These are phyloP conservation scores for Lotus japonicus DNA, from an alignment of 306 rosid species.

Conservation along the genomic window DNA sequence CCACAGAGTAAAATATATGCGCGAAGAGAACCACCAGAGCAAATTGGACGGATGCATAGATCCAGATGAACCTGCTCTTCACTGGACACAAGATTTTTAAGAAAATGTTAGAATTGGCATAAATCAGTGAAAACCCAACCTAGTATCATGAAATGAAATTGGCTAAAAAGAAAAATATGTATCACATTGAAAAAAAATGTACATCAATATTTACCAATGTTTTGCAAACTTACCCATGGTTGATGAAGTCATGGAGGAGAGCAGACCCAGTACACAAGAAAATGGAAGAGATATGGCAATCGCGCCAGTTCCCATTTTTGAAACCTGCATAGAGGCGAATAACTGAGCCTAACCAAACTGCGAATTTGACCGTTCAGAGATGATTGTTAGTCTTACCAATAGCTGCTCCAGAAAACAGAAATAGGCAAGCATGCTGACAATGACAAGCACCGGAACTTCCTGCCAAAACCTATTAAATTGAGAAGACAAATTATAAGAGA, in stretches of 20 bases:
- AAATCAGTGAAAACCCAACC: background rate
- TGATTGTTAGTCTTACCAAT: slow-evolving; percentile 54
- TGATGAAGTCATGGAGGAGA: slow-evolving; percentile 93
- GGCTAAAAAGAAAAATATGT: background rate
- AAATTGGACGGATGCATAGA: slow-evolving; percentile 82
- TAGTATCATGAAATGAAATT: background rate
- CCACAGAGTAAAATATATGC: slow-evolving; percentile 90
- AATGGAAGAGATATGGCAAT: slow-evolving; percentile 96
- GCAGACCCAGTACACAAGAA: slow-evolving; percentile 92
- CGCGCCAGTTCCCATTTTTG: slow-evolving; percentile 79
- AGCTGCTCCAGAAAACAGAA: slow-evolving; percentile 97
- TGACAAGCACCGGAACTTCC: slow-evolving; percentile 94
- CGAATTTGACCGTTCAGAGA: slow-evolving; percentile 8
- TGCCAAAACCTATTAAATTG: slow-evolving; percentile 74
- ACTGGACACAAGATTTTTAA: slow-evolving; percentile 39
- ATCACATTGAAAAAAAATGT: background rate
- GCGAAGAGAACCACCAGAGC: slow-evolving; percentile 94
- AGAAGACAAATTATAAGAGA: slow-evolving; percentile 20
- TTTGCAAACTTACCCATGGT: slow-evolving; percentile 74
- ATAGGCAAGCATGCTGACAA: slow-evolving; percentile 96
- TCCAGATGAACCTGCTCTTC: slow-evolving; percentile 92
- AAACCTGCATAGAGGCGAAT: slow-evolving; percentile 50
- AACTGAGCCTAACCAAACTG: slow-evolving; percentile 9
- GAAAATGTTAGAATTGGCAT: slow-evolving; percentile 10
- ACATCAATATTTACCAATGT: background rate